Evolutionary conservation across 2,329 filamentous ascomycete species (phyloP).

Genomic region (Arthrobotrys musiformis): DNA sequence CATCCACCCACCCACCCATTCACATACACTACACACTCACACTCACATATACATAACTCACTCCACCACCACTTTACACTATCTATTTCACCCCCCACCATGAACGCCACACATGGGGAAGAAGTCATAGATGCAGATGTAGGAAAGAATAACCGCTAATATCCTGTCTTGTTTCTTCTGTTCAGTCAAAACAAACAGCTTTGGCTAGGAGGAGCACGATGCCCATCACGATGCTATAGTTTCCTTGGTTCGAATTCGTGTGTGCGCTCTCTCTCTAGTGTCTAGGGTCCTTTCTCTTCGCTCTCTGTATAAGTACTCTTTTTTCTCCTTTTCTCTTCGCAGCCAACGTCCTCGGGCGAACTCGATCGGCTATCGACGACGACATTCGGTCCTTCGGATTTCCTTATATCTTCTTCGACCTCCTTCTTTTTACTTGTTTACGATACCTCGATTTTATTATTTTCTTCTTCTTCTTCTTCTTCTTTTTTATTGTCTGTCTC

Average conservation of each 20-base stretch:
- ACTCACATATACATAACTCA: not conserved
- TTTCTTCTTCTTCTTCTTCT: not conserved
- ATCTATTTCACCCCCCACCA: not conserved
- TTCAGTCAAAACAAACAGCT: conserved; percentile 15
- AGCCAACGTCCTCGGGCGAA: not conserved
- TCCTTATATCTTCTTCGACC: not conserved
- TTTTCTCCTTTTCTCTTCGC: conserved; percentile 7
- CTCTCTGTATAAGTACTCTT: conserved; percentile 18
- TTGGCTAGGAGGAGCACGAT: conserved; percentile 14
- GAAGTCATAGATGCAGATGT: conserved; percentile 7
- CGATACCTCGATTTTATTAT: conserved; percentile 23
- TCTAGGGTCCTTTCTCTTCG: conserved; percentile 1
- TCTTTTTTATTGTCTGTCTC: not conserved
- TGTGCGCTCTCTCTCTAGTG: conserved; percentile 13
- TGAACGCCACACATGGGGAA: conserved; percentile 8
- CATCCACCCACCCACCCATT: not conserved
- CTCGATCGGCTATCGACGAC: conserved; percentile 5
- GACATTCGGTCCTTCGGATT: conserved; percentile 3
- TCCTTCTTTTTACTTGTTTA: not conserved
- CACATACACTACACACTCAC: not conserved
- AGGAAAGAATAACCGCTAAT: conserved; percentile 17
- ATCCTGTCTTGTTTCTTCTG: conserved; percentile 12
- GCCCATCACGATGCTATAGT: conserved; percentile 3
- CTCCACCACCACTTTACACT: not conserved
- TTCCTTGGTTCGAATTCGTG: conserved; percentile 22